Base-by-base conservation (phyloP, 2,329 filamentous ascomycete genomes). In the Penicillium italicum region DNA sequence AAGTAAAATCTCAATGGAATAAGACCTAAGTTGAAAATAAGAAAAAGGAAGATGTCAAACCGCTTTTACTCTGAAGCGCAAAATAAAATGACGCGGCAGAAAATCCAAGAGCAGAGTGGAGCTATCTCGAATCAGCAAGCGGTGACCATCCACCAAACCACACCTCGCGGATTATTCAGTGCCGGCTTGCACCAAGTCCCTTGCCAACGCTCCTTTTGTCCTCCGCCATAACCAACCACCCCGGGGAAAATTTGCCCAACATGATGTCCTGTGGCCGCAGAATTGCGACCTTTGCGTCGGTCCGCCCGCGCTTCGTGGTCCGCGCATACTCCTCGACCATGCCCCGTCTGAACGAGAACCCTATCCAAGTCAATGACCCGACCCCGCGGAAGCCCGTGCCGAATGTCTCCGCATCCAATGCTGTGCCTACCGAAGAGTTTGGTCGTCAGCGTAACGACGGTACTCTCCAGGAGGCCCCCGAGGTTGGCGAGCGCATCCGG, bases 331-430 rank as follows among this genome's bases (percentile, higher is more conserved):
- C 79, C 73, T 74, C 74, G 24, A 75, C 69, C 50, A 63, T 71
- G 47, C 68, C 74, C 68, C 74, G 72, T 56, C 63, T 72, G 56
- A 65, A 63, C 57, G 75, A 76, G 63, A 76, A 74, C 69, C 64
- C 61, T 59, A 69, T 74, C 59, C 78, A 72, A 53, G 71, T 82
- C 72, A 87, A 87, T 73, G 80, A 86, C 77, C 81, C 80, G 52
- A 84, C 82, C 72, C 72, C 72, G 56, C 72, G 74, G 60, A 72
- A 75, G 59, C 65, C 78, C 62, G 75, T 78, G 62, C 74, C 77
- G 44, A 84, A 82, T 69, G 80, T 86, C 61, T 85, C 84, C 52
- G 79, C 78, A 66, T 85, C 82, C 69, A 87, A 87, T 74, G 82
- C 80, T 57, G 71, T 79, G 18, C 79, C 84, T 18, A 70, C 74